Base-by-base conservation (phyloP, 768 basidiomycete species). In the Scleroderma bovista region DNA sequence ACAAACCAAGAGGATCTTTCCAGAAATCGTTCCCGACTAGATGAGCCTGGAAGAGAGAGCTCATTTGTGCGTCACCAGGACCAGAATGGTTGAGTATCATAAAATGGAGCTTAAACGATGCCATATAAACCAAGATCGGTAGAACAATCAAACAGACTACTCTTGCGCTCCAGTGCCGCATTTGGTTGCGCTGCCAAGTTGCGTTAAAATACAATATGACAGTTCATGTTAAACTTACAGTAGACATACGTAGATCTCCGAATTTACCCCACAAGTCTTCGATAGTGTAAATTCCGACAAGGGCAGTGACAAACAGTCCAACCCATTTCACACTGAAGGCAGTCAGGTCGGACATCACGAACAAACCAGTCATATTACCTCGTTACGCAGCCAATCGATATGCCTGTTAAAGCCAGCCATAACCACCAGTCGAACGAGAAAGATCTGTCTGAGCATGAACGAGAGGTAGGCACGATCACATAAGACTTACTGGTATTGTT, bases 191-290 rank as follows among this genome's bases (percentile, higher is more conserved):
- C 94, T 97, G 61, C 9, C 7, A 17, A 48, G 10, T 10, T 23
- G 16, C 2, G 44, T 64, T 34, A 58, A 31, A 19, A 36, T 33
- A 54, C 42, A 46, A 56, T 37, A 52, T 46, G 15, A 32, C 31
- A 10, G 5, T 15, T 20, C 34, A 17, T 40, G 16, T 23, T 16
- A 46, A 24, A 75, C 91, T 55, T 68, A 96, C 94, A 51, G 80
- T 74, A 24, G 91, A 76, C 88, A 99, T 93, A 60, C 81, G 85
- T 19, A 96, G 74, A 67, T 99, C 94, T 8, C 95, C 95, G 65
- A 97, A 94, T 68, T 97, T 98, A 39, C 94, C 86, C 95, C 95
- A 99, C 8, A 99, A 80, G 60, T 99, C 96, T 67, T 98, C 94
- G 50, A 97, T 81, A 0, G 96, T 98, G 69, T 99, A 98, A 2